Conservation (phyloP, 192 early-diverging fungal genomes). For the Chytriomyces sp. region DNA sequence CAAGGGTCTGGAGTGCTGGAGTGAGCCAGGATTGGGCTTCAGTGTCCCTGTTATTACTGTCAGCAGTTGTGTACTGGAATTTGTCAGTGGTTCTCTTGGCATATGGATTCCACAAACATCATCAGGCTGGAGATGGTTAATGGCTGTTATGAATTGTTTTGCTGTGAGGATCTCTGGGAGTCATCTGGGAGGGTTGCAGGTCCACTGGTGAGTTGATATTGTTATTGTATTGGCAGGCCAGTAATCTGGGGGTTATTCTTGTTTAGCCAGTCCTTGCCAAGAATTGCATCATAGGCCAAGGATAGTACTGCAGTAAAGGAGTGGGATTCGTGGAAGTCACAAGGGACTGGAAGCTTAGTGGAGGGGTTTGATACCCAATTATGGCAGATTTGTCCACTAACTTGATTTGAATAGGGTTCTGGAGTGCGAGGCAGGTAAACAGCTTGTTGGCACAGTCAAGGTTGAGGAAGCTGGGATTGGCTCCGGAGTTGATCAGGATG, state of each 20-base stretch:
- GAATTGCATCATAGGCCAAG: slow-evolving; percentile 21
- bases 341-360: too few relatives aligned
- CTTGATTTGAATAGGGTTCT: too few relatives aligned
- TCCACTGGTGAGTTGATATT: background rate
- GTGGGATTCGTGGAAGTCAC: background rate
- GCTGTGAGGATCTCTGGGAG: background rate
- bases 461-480: background rate
- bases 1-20: background rate
- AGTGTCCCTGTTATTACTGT: background rate
- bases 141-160: background rate
- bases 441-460: too few relatives aligned
- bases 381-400: too few relatives aligned
- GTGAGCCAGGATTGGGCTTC: background rate
- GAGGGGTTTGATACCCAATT: too few relatives aligned
- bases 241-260: slow-evolving; percentile 8
- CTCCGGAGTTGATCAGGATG: background rate
- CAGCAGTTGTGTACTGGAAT: background rate
- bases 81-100: background rate
- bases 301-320: slow-evolving; percentile 1
- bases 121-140: background rate
- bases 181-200: background rate
- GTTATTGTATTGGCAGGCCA: slow-evolving; percentile 14
- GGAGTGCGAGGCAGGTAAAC: too few relatives aligned
- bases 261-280: slow-evolving; percentile 25
- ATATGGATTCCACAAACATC: background rate